Evolutionary conservation across 73 alveolate species (phyloP).

Genomic region (Tetrahymena borealis): DNA sequence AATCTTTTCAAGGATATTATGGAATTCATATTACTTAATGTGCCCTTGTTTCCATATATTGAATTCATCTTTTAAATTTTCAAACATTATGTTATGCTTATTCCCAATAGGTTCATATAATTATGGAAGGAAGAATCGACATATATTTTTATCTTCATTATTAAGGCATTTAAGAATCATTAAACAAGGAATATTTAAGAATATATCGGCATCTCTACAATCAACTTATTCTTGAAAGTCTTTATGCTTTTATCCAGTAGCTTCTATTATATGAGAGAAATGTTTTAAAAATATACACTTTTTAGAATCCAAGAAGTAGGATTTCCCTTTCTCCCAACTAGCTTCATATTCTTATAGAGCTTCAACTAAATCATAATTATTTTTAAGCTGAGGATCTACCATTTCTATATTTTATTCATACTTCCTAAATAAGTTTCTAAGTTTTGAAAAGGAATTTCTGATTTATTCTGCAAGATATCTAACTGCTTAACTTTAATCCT

Average conservation of each 20-base stretch:
- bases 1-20: conserved; percentile 44
- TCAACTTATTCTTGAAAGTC: conserved; percentile 54
- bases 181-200: conserved; percentile 61
- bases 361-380: conserved; percentile 89
- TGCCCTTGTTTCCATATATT: conserved; percentile 35
- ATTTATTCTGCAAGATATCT: conserved; percentile 80
- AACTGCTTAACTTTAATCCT: conserved; percentile 68
- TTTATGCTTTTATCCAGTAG: conserved; percentile 57
- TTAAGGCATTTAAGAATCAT: conserved; percentile 57
- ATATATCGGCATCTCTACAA: conserved; percentile 60
- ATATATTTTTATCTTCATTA: conserved; percentile 63
- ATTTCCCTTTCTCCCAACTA: conserved; percentile 67
- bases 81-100: conserved; percentile 15
- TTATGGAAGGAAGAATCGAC: conserved; percentile 53
- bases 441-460: conserved; percentile 22
- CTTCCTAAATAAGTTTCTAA: conserved; percentile 63
- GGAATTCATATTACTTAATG: conserved; percentile 32
- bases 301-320: conserved; percentile 43
- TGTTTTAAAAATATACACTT: conserved; percentile 43
- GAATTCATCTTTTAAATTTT: conserved; percentile 34
- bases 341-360: conserved; percentile 76
- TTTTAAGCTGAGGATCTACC: conserved; percentile 90
- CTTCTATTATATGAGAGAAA: conserved; percentile 54
- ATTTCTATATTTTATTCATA: conserved; percentile 88
- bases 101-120: conserved; percentile 54